These are phyloP conservation scores for Pseudogymnoascus sp. DNA, from an alignment of 2,329 filamentous ascomycete species.

Conservation along the genomic window DNA sequence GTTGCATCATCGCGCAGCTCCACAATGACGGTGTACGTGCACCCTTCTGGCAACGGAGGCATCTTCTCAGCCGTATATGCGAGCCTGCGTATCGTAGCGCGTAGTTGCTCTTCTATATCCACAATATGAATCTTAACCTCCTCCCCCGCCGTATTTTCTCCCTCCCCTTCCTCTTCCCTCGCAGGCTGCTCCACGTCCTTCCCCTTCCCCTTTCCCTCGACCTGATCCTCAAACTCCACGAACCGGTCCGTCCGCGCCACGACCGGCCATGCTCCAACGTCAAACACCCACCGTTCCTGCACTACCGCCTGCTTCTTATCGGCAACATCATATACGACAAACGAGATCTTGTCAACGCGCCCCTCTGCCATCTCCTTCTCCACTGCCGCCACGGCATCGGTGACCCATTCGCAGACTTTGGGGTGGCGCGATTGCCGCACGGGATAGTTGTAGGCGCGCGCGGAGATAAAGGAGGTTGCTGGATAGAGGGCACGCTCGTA, in stretches of 20 bases:
- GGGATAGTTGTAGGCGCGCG: constrained; percentile 63
- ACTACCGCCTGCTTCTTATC: constrained; percentile 23
- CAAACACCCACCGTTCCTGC: constrained; percentile 37
- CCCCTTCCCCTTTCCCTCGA: constrained; percentile 13
- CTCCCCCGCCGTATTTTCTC: constrained; percentile 13
- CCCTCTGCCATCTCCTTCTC: constrained; percentile 51
- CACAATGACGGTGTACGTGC: constrained; percentile 69
- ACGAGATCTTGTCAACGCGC: constrained; percentile 29
- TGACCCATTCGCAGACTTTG: constrained; percentile 62
- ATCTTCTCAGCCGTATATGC: constrained; percentile 52
- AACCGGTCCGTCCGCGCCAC: constrained; percentile 29
- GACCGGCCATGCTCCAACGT: constrained; percentile 32
- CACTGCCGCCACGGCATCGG: constrained; percentile 55
- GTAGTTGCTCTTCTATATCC: constrained; percentile 65
- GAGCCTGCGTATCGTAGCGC: constrained; percentile 57
- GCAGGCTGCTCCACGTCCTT: background rate
- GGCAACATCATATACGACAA: constrained; percentile 30
- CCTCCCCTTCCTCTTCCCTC: constrained; percentile 10
- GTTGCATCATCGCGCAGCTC: constrained; percentile 53
- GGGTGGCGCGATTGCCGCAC: constrained; percentile 64
- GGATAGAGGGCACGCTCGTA: constrained; percentile 62
- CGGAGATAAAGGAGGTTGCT: constrained; percentile 54
- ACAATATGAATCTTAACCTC: constrained; percentile 38
- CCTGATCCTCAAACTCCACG: constrained; percentile 29
- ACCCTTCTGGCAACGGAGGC: constrained; percentile 50